Base-by-base conservation (phyloP, 2,329 filamentous ascomycete genomes). In the Pyrenochaeta sp. region DNA sequence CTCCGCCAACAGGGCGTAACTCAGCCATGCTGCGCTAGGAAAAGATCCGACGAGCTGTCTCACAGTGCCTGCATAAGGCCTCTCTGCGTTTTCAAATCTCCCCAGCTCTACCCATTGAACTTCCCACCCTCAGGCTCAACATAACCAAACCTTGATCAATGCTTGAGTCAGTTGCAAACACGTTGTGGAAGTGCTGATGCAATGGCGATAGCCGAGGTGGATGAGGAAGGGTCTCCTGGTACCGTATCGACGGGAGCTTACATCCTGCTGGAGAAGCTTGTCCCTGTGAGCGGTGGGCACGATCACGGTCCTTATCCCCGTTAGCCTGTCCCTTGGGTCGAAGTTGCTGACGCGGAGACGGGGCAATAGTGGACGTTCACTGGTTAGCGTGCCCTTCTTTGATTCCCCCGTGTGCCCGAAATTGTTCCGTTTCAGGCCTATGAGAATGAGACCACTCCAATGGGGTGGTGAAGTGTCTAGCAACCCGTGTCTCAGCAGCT, bases 341-440 rank as follows among this genome's bases (percentile, higher is more conserved):
- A 36, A 43, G 17, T 51, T 58, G 61, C 62, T 67, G 55, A 64
- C 51, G 47, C 46, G 35, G 42, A 35, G 44, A 51, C 42, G 47
- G 54, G 45, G 44, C 35, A 51, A 60, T 52, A 39, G 37, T 34
- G n/a, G n/a, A n/a, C n/a, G n/a, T n/a, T n/a, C 31, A 35, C 46
- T 50, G 58, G 35, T 14, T 55, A 18, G 39, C 17, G 44, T 48
- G 30, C 31, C 35, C 47, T 34, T 11, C 24, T 26, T 29, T n/a
- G 43, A 13, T 34, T 30, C 27, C 13, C 31, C 35, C 38, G 24
- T 39, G 40, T 24, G 22, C 42, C 41, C 40, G 34, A 27, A 19
- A 44, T 17, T 8, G 31, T 14, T 35, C 27, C 30, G 20, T 36
- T 39, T 29, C 30, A 39, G 35, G 28, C 29, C 19, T 21, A n/a